Conservation (phyloP, 2,329 filamentous ascomycete species). For the Ophiocordyceps camponoti-leonardi region DNA sequence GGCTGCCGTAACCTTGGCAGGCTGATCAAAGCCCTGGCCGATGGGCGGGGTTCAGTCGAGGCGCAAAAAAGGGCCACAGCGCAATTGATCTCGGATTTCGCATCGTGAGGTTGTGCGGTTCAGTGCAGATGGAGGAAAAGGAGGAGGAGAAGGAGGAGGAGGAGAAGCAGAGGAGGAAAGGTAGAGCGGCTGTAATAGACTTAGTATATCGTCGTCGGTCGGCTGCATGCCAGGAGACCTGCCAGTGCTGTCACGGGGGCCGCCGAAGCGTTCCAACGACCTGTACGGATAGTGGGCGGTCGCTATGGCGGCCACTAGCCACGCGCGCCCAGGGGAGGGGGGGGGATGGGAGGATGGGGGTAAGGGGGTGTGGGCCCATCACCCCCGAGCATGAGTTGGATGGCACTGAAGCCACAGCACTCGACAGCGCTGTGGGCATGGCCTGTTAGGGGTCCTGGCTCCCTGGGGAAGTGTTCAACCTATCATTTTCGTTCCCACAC, state of each 20-base stretch:
- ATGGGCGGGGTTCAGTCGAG: constrained; percentile 4
- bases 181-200: background rate
- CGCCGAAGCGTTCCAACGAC: background rate
- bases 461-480: background rate
- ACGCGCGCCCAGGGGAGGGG: background rate
- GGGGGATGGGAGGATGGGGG: background rate
- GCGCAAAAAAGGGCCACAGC: constrained; percentile 2
- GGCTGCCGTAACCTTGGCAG: constrained; percentile 8
- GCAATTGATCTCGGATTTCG: constrained; percentile 4
- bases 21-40: constrained; percentile 1
- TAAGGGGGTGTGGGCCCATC: background rate
- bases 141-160: background rate
- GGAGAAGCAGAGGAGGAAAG: background rate
- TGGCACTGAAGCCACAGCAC: background rate
- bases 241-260: background rate
- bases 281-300: background rate
- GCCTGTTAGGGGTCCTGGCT: background rate
- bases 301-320: constrained; percentile 3
- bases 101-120: constrained; percentile 7
- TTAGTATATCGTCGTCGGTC: background rate
- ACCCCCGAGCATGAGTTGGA: background rate
- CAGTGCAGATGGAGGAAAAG: constrained; percentile 4
- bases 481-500: background rate
- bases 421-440: background rate
- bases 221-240: background rate